These are phyloP conservation scores for Termitomyces eurrhizus DNA, from an alignment of 768 basidiomycete genomes.

Conservation along the genomic window DNA sequence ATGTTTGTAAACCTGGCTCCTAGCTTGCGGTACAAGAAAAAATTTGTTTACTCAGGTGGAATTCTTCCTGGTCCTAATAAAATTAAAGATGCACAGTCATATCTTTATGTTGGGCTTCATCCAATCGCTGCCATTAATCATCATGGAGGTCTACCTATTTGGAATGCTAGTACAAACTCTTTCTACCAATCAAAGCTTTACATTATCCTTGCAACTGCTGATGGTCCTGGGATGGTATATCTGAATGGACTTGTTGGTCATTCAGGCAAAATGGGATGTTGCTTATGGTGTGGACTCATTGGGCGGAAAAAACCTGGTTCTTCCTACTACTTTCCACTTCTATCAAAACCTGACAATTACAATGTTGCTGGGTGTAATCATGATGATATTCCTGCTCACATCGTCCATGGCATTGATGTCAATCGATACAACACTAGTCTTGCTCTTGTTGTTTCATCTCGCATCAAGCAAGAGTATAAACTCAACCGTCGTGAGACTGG, in stretches of 20 bases:
- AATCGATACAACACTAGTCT: neutral
- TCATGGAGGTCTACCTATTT: slow-evolving; percentile 1
- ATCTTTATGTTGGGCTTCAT: neutral
- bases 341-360: slow-evolving; percentile 19
- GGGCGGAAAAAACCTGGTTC: slow-evolving; percentile 21
- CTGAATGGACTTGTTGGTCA: slow-evolving; percentile 27
- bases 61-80: slow-evolving; percentile 10
- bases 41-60: slow-evolving; percentile 3
- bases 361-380: slow-evolving; percentile 19
- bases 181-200: slow-evolving; percentile 9
- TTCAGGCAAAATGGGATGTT: neutral
- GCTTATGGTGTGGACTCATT: slow-evolving; percentile 16
- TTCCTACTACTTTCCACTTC: slow-evolving; percentile 24
- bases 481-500: neutral
- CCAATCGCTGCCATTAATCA: slow-evolving; percentile 1
- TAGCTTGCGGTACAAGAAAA: slow-evolving; percentile 21
- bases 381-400: slow-evolving; percentile 14
- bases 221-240: slow-evolving; percentile 23
- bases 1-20: slow-evolving; percentile 24
- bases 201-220: slow-evolving; percentile 22
- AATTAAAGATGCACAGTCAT: neutral
- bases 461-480: neutral
- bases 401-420: neutral
- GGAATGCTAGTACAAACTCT: neutral
- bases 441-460: neutral